Conservation (phyloP, 75 land plant genomes). For the Cupressus sempervirens region DNA sequence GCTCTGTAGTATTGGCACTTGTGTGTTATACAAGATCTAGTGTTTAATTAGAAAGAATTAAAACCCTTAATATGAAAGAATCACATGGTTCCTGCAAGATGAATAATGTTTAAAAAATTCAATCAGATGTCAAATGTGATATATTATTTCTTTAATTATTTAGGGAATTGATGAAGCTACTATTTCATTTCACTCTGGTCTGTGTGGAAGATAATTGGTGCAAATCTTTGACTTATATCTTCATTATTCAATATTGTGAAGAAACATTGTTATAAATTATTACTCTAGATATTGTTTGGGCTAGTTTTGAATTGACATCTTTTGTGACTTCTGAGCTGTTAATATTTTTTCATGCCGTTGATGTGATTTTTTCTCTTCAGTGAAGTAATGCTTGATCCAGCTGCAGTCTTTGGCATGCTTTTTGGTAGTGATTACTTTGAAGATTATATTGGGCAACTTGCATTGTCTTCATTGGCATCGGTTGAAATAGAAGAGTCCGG, state of each 20-base stretch:
- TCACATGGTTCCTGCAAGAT: background rate
- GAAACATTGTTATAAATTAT: background rate
- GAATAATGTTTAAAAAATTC: background rate
- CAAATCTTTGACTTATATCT: background rate
- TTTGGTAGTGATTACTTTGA: constrained; percentile 87
- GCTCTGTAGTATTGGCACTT: background rate
- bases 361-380: constrained; percentile 27
- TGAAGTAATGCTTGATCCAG: constrained; percentile 75
- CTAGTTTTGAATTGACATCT: background rate
- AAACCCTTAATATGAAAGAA: background rate
- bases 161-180: background rate
- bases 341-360: background rate
- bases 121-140: background rate
- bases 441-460: constrained; percentile 83
- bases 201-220: background rate
- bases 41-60: background rate
- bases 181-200: background rate
- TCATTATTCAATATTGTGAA: background rate
- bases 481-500: constrained; percentile 38
- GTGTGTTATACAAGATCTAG: background rate
- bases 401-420: constrained; percentile 87
- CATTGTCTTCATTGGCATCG: constrained; percentile 72
- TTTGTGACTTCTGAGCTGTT: background rate
- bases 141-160: background rate
- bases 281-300: background rate